A percentile compares a stretch with the other conserved stretches of the same genome.
phyloP scores from a whole-genome alignment of 2,329 filamentous ascomycete genomes.

The Tolypocladium endophyticum region DNA sequence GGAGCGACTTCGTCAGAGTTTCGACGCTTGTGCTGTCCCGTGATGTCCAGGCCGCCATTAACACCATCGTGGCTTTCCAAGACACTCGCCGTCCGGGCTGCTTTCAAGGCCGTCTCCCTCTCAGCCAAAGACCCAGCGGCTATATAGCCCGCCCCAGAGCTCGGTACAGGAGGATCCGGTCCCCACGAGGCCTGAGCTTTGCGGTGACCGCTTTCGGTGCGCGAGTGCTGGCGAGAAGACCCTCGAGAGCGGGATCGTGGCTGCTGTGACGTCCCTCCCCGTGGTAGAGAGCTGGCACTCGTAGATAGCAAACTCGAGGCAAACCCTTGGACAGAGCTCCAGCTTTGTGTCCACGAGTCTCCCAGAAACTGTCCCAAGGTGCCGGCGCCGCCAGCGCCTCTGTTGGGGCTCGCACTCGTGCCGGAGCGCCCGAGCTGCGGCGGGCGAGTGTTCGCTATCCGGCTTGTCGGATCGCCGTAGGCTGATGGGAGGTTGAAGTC shows the following conservation, averaged over 20 bases:
- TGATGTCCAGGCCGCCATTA: constrained; percentile 45
- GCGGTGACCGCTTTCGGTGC: constrained; percentile 7
- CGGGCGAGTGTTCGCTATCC: constrained; percentile 36
- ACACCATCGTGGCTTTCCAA: constrained; percentile 51
- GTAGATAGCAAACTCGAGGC: constrained; percentile 32
- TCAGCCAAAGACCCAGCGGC: constrained; percentile 43
- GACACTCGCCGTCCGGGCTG: constrained; percentile 46
- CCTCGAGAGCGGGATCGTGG: constrained; percentile 1
- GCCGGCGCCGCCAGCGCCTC: constrained; percentile 21
- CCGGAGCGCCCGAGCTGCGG: constrained; percentile 31
- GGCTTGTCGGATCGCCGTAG: constrained; percentile 27
- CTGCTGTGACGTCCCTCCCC: neutral
- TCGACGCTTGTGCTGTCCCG: constrained; percentile 51
- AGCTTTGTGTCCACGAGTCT: constrained; percentile 41
- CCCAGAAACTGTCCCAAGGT: constrained; percentile 32
- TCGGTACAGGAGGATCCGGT: constrained; percentile 31
- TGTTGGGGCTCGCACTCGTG: constrained; percentile 11
- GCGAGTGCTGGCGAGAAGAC: constrained; percentile 9
- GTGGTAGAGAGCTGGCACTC: constrained; percentile 10
- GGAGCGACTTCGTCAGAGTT: constrained; percentile 53
- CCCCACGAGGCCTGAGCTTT: constrained; percentile 31
- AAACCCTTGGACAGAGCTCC: constrained; percentile 45
- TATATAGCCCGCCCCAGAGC: constrained; percentile 34
- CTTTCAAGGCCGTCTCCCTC: constrained; percentile 43
- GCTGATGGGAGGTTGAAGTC: constrained; percentile 17